Percentiles rank a stretch among this genome's conserved stretches.
phyloP scores from a whole-genome alignment of 257 asterid genomes.

The Solanum piurae region DNA sequence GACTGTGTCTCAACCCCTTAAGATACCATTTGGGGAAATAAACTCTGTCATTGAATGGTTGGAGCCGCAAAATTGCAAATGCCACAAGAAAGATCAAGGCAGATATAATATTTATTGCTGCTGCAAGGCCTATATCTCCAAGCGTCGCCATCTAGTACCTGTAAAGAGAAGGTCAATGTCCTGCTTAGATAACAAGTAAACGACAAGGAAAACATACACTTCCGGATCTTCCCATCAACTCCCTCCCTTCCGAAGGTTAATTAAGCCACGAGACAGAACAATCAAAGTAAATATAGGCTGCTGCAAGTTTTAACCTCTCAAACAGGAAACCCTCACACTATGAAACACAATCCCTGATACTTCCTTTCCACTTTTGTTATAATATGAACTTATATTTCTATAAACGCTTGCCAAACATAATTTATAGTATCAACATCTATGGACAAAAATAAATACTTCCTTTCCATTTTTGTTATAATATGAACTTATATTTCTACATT shows the following conservation, averaged over 20 bases:
- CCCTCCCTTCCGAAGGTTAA: neutral
- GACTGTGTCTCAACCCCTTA: constrained; percentile 85
- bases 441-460: neutral
- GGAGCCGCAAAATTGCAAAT: constrained; percentile 79
- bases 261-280: neutral
- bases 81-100: constrained; percentile 66
- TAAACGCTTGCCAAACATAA: neutral
- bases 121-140: constrained; percentile 85
- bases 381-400: neutral
- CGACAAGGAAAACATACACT: neutral
- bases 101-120: constrained; percentile 62
- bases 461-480: neutral
- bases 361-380: neutral
- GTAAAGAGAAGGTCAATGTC: neutral
- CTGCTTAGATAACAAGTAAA: neutral
- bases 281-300: neutral
- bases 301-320: neutral
- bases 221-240: neutral
- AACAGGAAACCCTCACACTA: neutral
- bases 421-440: neutral
- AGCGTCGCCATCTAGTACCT: constrained; percentile 67
- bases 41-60: constrained; percentile 89
- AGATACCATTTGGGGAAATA: constrained; percentile 98
- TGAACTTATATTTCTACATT: neutral
- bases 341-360: neutral